A percentile compares a stretch with the other conserved stretches of the same genome.
Conservation (phyloP, 768 basidiomycete genomes). For the Artomyces pyxidatus region DNA sequence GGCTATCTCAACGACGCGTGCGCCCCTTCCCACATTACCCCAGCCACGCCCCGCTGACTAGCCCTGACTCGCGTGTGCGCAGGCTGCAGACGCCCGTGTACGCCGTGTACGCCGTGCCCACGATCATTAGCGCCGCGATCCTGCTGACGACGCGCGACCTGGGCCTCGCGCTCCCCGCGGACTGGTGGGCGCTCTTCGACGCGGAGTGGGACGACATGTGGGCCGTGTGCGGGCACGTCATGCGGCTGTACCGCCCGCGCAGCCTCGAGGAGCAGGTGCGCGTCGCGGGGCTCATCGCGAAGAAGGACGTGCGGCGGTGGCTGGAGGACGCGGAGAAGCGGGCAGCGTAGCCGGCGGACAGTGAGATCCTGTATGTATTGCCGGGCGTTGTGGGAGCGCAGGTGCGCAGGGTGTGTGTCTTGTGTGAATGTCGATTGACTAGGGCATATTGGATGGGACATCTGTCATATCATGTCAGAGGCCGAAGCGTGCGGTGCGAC, state of each 20-base stretch:
- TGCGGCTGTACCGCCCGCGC: slow-evolving; percentile 67
- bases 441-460: no score
- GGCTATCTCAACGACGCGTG: slow-evolving; percentile 95
- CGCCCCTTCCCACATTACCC: slow-evolving; percentile 24
- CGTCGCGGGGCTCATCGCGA: slow-evolving; percentile 51
- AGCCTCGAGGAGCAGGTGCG: slow-evolving; percentile 37
- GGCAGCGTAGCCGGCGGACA: no score
- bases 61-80: slow-evolving; percentile 1
- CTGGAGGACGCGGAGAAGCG: no score
- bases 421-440: no score
- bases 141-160: slow-evolving; percentile 69
- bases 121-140: slow-evolving; percentile 86
- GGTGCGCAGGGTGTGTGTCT: no score
- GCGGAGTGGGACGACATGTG: slow-evolving; percentile 84
- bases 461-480: no score
- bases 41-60: slow-evolving; percentile 1
- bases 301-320: slow-evolving; percentile 80
- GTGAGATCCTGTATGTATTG: no score
- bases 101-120: slow-evolving; percentile 79
- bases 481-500: no score
- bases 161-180: slow-evolving; percentile 65
- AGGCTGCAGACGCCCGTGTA: slow-evolving; percentile 94
- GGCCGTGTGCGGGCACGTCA: slow-evolving; percentile 76
- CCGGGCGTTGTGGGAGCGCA: no score
- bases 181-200: slow-evolving; percentile 95